Evolutionary conservation across 805 yeast genomes (phyloP), one percentile per base, ranked within the genome.

Genomic region (Torulaspora quercuum): DNA sequence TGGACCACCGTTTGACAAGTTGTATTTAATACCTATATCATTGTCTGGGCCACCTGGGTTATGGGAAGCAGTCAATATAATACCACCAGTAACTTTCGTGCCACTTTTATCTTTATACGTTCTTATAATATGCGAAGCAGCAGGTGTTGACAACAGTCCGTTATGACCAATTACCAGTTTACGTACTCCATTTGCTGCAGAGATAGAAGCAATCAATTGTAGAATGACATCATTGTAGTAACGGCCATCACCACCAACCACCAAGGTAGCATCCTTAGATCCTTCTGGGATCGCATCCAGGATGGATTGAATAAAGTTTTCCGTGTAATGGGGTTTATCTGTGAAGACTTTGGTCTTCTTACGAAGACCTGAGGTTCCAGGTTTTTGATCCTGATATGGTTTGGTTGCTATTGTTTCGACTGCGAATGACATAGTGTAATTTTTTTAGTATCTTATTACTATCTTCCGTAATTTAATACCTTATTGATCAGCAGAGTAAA

Each of bases 191-290:
- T 90, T 90, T 30, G 90, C 98, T 20, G 95, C 94, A 42, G 85
- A 82, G 36, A 90, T 85, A 49, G 78, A 66, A 22, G 86, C 82
- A 53, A 90, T 90, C 57, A 81, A 66, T 58, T 87, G 85, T 52
- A 92, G 76, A 25, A 88, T 89, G 29, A 70, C 73, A 50, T 76
- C 82, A 59, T 89, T 89, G 69, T 87, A 92, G 70, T 70, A 90
- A 52, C 98, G 80, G 29, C 97, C 97, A 61, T 90, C 98, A 42
- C 98, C 98, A 42, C 98, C 98, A 48, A 90, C 80, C 1, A 89
- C 97, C 42, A 90, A 68, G 3, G 82, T 77, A 3, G 96, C 71
- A 40, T 68, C 82, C 37, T 74, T 37, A 6, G 80, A 66, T 18
- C 97, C 97, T 61, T 90, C 95, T 13, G 97, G 97, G 50, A 90